Percentiles rank a stretch among this genome's conserved stretches.
Conservation (phyloP, 2,329 filamentous ascomycete species). For the Monosporascus sp. region DNA sequence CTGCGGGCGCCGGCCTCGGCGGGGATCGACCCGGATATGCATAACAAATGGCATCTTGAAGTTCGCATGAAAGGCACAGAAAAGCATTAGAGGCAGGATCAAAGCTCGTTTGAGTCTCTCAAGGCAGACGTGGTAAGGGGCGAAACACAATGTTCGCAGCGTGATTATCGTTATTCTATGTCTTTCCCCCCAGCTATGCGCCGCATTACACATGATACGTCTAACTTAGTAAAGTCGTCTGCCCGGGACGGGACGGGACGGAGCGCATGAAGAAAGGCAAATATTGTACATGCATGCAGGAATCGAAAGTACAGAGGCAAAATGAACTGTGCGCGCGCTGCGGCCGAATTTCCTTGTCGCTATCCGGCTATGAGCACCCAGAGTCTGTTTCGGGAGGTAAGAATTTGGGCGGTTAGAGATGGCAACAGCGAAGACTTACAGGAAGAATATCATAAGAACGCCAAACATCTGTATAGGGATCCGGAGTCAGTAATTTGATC, state of each 20-base stretch:
- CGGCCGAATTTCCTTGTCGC: constrained; percentile 1
- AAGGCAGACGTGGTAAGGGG: not conserved
- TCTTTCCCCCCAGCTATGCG: not conserved
- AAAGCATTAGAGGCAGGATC: too few relatives aligned
- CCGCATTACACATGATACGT: not conserved
- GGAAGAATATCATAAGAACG: constrained; percentile 90
- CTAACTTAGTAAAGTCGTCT: not conserved
- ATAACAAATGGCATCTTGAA: too few relatives aligned
- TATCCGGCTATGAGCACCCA: constrained; percentile 63
- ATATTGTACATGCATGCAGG: not conserved
- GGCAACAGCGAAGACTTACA: constrained; percentile 38
- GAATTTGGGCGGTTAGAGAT: not conserved
- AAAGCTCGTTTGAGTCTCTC: too few relatives aligned
- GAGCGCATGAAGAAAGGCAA: not conserved
- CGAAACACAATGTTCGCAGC: too few relatives aligned
- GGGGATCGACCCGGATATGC: too few relatives aligned
- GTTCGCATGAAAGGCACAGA: too few relatives aligned
- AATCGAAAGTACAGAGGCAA: not conserved
- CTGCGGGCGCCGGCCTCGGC: too few relatives aligned
- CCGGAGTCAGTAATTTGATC: not conserved
- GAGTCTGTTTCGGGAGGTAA: constrained; percentile 34
- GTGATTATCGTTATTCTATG: not conserved
- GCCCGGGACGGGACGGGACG: too few relatives aligned
- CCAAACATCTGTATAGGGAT: constrained; percentile 57
- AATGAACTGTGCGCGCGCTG: not conserved